Evolutionary conservation across 1,284 basidiomycete species (phyloP).

Genomic region (Cystobasidium slooffiae): DNA sequence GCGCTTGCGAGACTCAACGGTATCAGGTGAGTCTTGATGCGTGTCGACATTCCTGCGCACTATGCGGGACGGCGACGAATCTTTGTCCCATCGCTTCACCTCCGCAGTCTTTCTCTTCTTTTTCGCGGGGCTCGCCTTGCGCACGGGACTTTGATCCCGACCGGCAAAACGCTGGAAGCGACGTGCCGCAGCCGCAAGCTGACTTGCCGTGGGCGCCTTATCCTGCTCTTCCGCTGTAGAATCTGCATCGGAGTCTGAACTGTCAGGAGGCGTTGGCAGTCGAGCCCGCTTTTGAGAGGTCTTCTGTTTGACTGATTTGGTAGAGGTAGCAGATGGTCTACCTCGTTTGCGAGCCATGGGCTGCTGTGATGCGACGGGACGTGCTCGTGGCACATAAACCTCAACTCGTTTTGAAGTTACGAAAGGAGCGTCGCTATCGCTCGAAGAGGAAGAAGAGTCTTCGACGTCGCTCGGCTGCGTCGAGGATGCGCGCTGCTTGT

Average conservation of each 20-base stretch:
- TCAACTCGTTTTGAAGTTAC: background rate
- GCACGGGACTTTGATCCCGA: constrained; percentile 3
- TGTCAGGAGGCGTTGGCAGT: constrained; percentile 8
- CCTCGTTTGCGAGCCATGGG: background rate
- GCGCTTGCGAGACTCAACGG: background rate
- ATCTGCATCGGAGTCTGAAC: background rate
- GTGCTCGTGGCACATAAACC: background rate
- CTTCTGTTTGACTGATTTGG: background rate
- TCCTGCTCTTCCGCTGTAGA: background rate
- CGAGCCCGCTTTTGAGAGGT: background rate
- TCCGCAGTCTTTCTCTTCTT: background rate
- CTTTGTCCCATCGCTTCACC: background rate
- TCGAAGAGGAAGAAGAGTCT: background rate
- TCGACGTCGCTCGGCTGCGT: background rate
- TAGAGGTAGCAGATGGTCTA: background rate
- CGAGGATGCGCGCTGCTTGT: background rate
- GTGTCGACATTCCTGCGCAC: background rate
- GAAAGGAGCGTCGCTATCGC: background rate
- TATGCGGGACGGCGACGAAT: background rate
- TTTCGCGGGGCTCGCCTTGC: background rate
- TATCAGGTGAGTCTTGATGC: background rate
- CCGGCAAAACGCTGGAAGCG: constrained; percentile 16
- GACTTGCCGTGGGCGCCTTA: constrained; percentile 6
- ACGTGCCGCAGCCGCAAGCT: background rate
- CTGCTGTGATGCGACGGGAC: background rate